Percentiles rank a stretch among this genome's conserved stretches.
Evolutionary conservation across 2,329 filamentous ascomycete genomes (phyloP).

Genomic region (Aspergillus floridensis): DNA sequence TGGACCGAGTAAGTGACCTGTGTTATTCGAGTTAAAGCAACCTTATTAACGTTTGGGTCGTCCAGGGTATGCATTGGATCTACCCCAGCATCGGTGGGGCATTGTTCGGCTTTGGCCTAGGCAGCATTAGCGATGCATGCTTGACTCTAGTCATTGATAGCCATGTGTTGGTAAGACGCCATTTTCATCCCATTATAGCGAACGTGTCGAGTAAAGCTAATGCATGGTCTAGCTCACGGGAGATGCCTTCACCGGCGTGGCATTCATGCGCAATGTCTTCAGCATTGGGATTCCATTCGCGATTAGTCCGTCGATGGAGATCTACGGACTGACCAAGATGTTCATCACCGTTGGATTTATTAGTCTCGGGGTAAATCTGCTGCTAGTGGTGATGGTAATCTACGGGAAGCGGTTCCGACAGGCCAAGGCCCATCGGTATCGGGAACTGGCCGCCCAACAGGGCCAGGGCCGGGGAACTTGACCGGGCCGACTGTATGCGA

Average conservation of each 20-base stretch:
- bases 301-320: conserved; percentile 28
- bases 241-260: conserved; percentile 28
- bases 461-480: neutral
- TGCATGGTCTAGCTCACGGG: conserved; percentile 12
- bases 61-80: conserved; percentile 46
- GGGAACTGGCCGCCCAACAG: conserved; percentile 2
- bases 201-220: neutral
- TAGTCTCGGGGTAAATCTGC: conserved; percentile 18
- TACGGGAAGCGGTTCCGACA: neutral
- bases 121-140: conserved; percentile 38
- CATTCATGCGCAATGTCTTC: conserved; percentile 33
- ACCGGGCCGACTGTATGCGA: conserved; percentile 4
- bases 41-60: neutral
- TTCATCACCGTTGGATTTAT: conserved; percentile 28
- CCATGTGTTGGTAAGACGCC: conserved; percentile 33
- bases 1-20: conserved; percentile 31
- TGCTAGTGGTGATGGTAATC: neutral
- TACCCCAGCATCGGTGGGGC: conserved; percentile 39
- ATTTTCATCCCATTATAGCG: neutral
- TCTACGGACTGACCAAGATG: conserved; percentile 26
- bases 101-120: conserved; percentile 41
- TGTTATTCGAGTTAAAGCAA: neutral
- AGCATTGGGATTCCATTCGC: conserved; percentile 34
- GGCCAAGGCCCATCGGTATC: neutral
- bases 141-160: conserved; percentile 40